phyloP scores from a whole-genome alignment of 2,329 filamentous ascomycete species.

The Stagonosporopsis rhizophila region DNA sequence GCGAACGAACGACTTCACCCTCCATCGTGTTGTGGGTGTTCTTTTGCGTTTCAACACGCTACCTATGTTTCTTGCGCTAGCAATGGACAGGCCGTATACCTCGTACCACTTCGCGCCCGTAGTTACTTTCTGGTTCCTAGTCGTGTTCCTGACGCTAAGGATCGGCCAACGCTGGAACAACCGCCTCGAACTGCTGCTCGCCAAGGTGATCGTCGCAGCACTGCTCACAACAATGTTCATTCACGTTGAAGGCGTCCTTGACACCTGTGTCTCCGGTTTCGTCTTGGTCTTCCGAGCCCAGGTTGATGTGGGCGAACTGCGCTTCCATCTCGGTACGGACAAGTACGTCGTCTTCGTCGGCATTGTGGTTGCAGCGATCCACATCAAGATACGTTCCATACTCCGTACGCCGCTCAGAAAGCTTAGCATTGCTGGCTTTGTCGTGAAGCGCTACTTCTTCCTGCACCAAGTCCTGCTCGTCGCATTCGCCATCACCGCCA shows the following conservation, averaged over 20 bases:
- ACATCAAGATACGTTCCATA: constrained; percentile 31
- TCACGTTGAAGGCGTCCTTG: constrained; percentile 52
- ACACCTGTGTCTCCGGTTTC: constrained; percentile 47
- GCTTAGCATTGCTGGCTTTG: constrained; percentile 25
- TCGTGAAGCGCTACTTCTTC: constrained; percentile 27
- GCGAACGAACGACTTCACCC: constrained; percentile 63
- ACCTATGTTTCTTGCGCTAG: constrained; percentile 60
- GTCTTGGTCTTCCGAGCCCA: constrained; percentile 56
- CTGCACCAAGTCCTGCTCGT: constrained; percentile 21
- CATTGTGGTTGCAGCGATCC: constrained; percentile 59
- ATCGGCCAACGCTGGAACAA: constrained; percentile 54
- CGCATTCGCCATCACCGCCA: constrained; percentile 30
- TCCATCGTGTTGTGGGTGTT: constrained; percentile 60
- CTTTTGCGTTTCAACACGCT: constrained; percentile 66
- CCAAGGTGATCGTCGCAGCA: constrained; percentile 58
- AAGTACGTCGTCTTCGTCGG: constrained; percentile 64
- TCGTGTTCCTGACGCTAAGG: constrained; percentile 62
- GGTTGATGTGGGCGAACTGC: constrained; percentile 59
- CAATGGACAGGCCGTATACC: constrained; percentile 64
- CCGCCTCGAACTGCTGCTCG: constrained; percentile 52
- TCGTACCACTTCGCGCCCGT: constrained; percentile 67
- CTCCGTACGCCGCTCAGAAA: constrained; percentile 24
- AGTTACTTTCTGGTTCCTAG: constrained; percentile 67
- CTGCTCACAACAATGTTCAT: constrained; percentile 50
- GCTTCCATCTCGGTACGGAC: constrained; percentile 61